Percentiles rank a stretch among this genome's conserved stretches.
phyloP scores from a whole-genome alignment of 2,329 filamentous ascomycete species.

The Fusarium sp. region DNA sequence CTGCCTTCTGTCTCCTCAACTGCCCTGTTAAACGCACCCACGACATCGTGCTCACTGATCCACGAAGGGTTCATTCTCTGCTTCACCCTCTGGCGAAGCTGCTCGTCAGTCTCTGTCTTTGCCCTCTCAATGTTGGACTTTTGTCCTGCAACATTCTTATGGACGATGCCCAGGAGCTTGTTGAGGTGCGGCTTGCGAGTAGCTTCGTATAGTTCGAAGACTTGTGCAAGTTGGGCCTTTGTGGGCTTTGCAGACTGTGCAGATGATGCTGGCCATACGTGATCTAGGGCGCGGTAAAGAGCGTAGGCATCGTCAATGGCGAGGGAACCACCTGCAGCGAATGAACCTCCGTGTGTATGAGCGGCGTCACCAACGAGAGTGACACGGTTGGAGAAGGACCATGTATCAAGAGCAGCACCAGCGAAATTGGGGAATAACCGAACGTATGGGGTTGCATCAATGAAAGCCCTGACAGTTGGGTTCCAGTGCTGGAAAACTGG shows the following conservation, averaged over 20 bases:
- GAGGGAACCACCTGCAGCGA: slow-evolving; percentile 58
- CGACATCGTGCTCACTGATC: slow-evolving; percentile 64
- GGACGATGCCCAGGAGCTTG: slow-evolving; percentile 38
- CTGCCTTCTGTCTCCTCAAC: slow-evolving; percentile 43
- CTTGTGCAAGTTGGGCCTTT: slow-evolving; percentile 44
- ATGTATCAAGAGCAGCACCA: slow-evolving; percentile 57
- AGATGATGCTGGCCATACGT: slow-evolving; percentile 51
- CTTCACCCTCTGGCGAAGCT: slow-evolving; percentile 54
- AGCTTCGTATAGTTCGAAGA: slow-evolving; percentile 59
- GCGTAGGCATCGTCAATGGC: slow-evolving; percentile 61
- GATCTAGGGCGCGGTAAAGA: slow-evolving; percentile 56
- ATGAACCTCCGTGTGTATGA: slow-evolving; percentile 59
- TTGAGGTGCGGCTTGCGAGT: slow-evolving; percentile 61
- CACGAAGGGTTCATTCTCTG: slow-evolving; percentile 57
- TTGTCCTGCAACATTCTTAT: slow-evolving; percentile 29
- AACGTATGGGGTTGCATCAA: slow-evolving; percentile 58
- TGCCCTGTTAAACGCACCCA: slow-evolving; percentile 53
- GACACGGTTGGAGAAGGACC: slow-evolving; percentile 57
- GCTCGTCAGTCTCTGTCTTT: slow-evolving; percentile 55
- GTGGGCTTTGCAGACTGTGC: slow-evolving; percentile 21
- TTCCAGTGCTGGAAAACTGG: slow-evolving; percentile 55
- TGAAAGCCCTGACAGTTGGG: slow-evolving; percentile 57
- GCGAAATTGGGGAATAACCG: slow-evolving; percentile 61
- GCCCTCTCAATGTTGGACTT: slow-evolving; percentile 28
- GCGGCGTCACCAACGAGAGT: slow-evolving; percentile 59